Evolutionary conservation across 2,329 filamentous ascomycete species (phyloP), one percentile per base, ranked within the genome.

Genomic region (Coniochaeta hoffmannii): DNA sequence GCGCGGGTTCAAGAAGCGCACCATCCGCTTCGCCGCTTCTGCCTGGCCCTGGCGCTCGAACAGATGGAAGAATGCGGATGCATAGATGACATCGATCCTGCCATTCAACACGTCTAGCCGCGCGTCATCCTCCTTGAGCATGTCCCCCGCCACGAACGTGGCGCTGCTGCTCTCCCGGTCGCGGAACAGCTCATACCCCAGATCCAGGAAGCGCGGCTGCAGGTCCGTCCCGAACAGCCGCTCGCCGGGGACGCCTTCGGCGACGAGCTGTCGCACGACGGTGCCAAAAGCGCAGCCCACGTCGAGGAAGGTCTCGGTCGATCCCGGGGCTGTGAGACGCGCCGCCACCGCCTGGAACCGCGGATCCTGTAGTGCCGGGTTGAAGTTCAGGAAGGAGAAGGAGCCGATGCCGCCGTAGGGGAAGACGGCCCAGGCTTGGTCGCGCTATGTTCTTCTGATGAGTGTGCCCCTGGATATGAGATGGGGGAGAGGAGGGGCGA

Each of bases 211-310:
- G 5, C 59, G 62, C 2, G 58, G 58, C 1, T 63, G 60, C 14
- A 75, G 59, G 55, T 76, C 73, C 14, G 65, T 65, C 30, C 71
- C 73, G 36, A 64, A 67, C 1, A 74, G 64, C 24, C 71, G 70
- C 19, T 66, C 60, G 4, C 67, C 57, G 4, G 71, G 70, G 1
- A 64, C 71, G 2, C 72, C 72, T 38, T 71, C 69, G 31, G 57
- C 34, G 26, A 69, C 66, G 11, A 76, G 63, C 56, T 73, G 71
- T 26, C 75, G 71, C 50, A 76, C 65, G 36, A 74, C 71, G 41
- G 76, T 71, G 7, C 71, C 73, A 53, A 76, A 69, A 58, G 71
- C 74, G 63, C 72, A 75, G 8, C 70, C 73, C 55, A 72, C 65
- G 49, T 76, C 73, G n/a, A 76, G 64, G 19, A 68, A 54, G 3